Base-by-base conservation (phyloP, 2,329 filamentous ascomycete genomes). In the Colletotrichum musicola region DNA sequence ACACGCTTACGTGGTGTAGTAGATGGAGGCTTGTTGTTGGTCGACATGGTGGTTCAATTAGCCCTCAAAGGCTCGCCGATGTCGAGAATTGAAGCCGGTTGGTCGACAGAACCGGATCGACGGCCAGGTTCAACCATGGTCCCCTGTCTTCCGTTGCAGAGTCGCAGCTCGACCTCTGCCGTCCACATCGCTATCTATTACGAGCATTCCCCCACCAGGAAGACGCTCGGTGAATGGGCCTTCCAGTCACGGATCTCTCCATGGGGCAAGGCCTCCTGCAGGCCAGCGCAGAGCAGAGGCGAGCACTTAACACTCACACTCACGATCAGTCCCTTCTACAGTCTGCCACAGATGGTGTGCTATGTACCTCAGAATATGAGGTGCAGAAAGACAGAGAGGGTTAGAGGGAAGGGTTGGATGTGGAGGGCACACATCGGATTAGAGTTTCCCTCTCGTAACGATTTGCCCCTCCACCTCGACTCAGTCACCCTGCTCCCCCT, bases 401-500 rank as follows among this genome's bases (percentile, higher is more conserved):
- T 25, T 25, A 25, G 22, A 25, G 22, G 22, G 22, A 25, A 25
- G 22, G 22, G 22, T 25, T 25, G 22, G 22, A 25, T 2, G 22
- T 25, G 22, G 22, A 54, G 22, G 35, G 10, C 30, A 35, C 25
- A 54, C 46, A 64, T 64, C 40, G 55, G 59, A 30, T 58, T 64
- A 68, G 51, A 58, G 59, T 68, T 68, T 57, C 46, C 53, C 53
- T 63, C 53, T 57, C 59, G 64, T 53, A 68, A 67, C 64, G 46
- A 53, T 63, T 42, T 68, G 14, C 64, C 64, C 64, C 59, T 67
- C 64, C 64, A 53, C 53, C 60, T 68, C 64, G 64, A 68, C 64
- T 68, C 64, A 58, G 44, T 56, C 25, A 44, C 46, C 59, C 30
- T 25, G 47, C 30, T 7, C 6, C 7, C 30, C 30, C 30, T 35